Evolutionary conservation across 73 alveolate genomes (phyloP).

Genomic region (Paramecium tetraurelia): DNA sequence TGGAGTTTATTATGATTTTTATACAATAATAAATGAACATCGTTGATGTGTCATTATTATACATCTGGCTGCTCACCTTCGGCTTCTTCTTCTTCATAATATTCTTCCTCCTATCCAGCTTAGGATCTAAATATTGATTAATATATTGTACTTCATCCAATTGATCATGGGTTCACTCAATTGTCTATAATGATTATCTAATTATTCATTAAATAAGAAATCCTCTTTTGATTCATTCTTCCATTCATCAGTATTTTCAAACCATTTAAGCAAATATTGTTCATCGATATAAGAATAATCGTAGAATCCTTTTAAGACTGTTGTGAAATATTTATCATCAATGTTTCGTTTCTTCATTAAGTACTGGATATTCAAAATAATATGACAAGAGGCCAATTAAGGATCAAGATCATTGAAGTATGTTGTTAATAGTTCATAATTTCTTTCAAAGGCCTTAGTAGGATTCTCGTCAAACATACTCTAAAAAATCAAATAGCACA

Average conservation of each 20-base stretch:
- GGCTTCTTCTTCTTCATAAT: constrained; percentile 29
- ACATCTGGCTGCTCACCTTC: constrained; percentile 21
- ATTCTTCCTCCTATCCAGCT: constrained; percentile 21
- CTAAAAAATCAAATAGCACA: constrained; percentile 44
- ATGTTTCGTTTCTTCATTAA: constrained; percentile 31
- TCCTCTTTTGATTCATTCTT: not conserved
- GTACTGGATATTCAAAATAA: constrained; percentile 40
- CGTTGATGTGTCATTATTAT: not conserved
- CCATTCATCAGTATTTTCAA: not conserved
- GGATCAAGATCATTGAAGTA: constrained; percentile 7
- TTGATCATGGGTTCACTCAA: constrained; percentile 47
- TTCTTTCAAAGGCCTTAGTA: constrained; percentile 1
- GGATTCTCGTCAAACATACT: constrained; percentile 30
- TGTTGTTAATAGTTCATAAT: constrained; percentile 30
- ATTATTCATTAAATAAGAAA: constrained; percentile 43
- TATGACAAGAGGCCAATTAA: not conserved
- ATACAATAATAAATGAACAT: not conserved
- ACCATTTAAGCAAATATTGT: constrained; percentile 12
- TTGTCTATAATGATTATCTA: constrained; percentile 33
- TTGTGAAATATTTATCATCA: constrained; percentile 31
- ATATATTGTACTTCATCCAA: not conserved
- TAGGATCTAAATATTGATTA: not conserved
- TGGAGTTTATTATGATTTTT: not conserved
- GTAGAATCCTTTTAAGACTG: constrained; percentile 34
- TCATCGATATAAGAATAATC: constrained; percentile 41